phyloP scores from a whole-genome alignment of 495 filamentous ascomycete species.

The Penicillium mononematosum region DNA sequence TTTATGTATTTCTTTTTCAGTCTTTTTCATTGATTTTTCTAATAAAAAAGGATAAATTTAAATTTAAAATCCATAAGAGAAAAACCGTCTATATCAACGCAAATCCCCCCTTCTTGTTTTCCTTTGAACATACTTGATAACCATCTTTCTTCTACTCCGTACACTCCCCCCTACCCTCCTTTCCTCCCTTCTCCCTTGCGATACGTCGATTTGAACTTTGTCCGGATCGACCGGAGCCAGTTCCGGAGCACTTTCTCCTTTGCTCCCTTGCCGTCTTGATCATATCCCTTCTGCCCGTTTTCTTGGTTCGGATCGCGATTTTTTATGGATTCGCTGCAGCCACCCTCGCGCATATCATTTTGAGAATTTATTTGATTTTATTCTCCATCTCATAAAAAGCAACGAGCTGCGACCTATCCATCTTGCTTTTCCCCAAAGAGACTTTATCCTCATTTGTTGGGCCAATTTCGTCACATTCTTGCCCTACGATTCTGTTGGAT shows the following conservation, averaged over 20 bases:
- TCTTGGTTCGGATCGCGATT: conserved; percentile 38
- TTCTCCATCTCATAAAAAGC: conserved; percentile 30
- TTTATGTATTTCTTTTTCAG: conserved; percentile 7
- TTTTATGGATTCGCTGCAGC: conserved; percentile 31
- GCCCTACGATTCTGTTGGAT: conserved; percentile 41
- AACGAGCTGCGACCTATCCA: conserved; percentile 34
- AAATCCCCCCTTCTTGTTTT: conserved; percentile 21
- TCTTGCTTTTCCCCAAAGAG: conserved; percentile 17
- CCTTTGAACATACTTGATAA: conserved; percentile 28
- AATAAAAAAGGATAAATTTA: conserved; percentile 1
- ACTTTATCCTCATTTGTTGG: conserved; percentile 25
- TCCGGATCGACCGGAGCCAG: conserved; percentile 40
- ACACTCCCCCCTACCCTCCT: conserved; percentile 21
- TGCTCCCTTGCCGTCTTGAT: conserved; percentile 41
- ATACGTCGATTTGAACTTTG: conserved; percentile 31
- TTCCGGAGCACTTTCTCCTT: conserved; percentile 44
- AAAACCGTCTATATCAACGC: conserved; percentile 36
- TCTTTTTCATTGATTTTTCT: conserved; percentile 18
- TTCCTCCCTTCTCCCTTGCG: conserved; percentile 40
- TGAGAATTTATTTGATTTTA: conserved; percentile 1
- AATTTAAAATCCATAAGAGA: conserved; percentile 15
- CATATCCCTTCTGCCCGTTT: conserved; percentile 34
- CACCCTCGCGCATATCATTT: conserved; percentile 30
- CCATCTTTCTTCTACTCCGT: conserved; percentile 11
- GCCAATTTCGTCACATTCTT: conserved; percentile 44